A percentile compares a stretch with the other conserved stretches of the same genome.
phyloP scores from a whole-genome alignment of 106 monocot genomes.

The Iris macrosiphon region DNA sequence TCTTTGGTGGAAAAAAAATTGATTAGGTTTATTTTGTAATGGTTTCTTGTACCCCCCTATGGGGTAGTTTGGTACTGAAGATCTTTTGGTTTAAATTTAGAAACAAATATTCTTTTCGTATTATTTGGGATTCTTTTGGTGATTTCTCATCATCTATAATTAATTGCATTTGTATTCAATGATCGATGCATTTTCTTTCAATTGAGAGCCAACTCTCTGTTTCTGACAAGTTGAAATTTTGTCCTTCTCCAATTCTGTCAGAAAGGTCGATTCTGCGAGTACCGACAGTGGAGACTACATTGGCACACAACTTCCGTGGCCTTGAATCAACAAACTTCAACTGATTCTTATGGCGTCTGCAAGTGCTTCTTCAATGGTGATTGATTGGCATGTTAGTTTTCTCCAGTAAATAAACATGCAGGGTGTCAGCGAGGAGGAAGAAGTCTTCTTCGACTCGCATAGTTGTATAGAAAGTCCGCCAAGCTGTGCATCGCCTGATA shows the following conservation, averaged over 20 bases:
- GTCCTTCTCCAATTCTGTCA: not conserved
- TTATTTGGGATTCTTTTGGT: too few relatives aligned
- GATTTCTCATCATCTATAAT: too few relatives aligned
- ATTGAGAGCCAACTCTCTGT: too few relatives aligned
- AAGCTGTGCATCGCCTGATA: slow-evolving; percentile 2
- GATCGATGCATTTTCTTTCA: too few relatives aligned
- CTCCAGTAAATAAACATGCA: slow-evolving; percentile 32
- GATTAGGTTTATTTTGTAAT: too few relatives aligned
- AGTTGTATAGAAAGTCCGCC: slow-evolving; percentile 23
- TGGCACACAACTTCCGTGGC: not conserved
- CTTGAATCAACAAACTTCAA: not conserved
- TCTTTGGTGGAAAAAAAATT: too few relatives aligned
- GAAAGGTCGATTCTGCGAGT: not conserved
- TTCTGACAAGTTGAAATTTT: not conserved
- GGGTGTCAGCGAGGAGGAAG: slow-evolving; percentile 24
- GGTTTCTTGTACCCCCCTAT: too few relatives aligned
- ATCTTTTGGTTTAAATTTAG: too few relatives aligned
- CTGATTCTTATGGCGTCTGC: not conserved
- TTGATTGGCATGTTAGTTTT: slow-evolving; percentile 10
- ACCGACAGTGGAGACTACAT: not conserved
- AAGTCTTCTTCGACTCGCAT: slow-evolving; percentile 46
- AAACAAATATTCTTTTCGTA: too few relatives aligned
- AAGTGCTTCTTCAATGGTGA: slow-evolving; percentile 13
- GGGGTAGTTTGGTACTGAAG: too few relatives aligned
- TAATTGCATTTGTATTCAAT: too few relatives aligned